Evolutionary conservation across 331 rosid genomes (phyloP).

Genomic region (Prunus yedoensis): DNA sequence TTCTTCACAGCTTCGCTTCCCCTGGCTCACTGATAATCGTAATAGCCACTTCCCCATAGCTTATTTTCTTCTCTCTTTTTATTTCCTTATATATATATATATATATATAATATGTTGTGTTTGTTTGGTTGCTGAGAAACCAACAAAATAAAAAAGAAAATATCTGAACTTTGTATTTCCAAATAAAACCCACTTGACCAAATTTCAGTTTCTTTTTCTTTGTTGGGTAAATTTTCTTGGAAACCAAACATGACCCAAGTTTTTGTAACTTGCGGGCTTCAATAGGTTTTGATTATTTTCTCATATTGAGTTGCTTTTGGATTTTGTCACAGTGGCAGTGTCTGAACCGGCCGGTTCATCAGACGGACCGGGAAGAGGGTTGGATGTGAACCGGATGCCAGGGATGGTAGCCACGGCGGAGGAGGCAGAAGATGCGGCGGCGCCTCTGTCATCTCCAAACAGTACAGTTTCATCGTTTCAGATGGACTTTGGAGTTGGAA

Average conservation of each 20-base stretch:
- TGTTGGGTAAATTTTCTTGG: not conserved
- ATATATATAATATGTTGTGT: not conserved
- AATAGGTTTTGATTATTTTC: not conserved
- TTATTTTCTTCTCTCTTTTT: not conserved
- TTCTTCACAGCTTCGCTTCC: constrained; percentile 49
- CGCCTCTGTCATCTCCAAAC: constrained; percentile 76
- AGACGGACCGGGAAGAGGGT: constrained; percentile 36
- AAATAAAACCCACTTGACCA: not conserved
- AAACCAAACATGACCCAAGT: not conserved
- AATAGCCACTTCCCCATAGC: not conserved
- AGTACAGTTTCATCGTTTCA: constrained; percentile 64
- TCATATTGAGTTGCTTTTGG: not conserved
- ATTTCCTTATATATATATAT: too few relatives aligned
- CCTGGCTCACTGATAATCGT: constrained; percentile 78
- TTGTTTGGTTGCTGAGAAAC: constrained; percentile 11
- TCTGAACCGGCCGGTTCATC: constrained; percentile 40
- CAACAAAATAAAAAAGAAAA: not conserved
- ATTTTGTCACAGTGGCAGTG: constrained; percentile 36
- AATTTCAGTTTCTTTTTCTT: not conserved
- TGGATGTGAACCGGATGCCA: constrained; percentile 58
- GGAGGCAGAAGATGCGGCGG: constrained; percentile 45
- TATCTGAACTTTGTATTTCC: not conserved
- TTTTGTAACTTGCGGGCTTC: not conserved
- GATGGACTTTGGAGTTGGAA: constrained; percentile 58
- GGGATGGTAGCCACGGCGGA: constrained; percentile 26